Evolutionary conservation across 2,329 filamentous ascomycete species (phyloP).

Genomic region (Colletotrichum sp.): DNA sequence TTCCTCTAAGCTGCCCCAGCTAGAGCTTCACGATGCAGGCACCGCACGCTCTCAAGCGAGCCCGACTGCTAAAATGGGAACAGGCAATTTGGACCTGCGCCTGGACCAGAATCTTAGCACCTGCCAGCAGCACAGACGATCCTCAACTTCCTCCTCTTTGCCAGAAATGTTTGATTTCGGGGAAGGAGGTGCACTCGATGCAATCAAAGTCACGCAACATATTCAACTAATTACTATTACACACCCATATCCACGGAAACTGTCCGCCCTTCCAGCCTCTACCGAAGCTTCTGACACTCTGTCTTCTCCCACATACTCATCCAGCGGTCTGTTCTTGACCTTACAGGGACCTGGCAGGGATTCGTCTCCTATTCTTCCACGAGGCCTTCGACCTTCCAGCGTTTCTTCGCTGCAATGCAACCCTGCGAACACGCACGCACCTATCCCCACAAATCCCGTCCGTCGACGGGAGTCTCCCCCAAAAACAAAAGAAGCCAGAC

Average conservation of each 20-base stretch:
- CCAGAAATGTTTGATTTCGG: background rate
- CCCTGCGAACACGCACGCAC: background rate
- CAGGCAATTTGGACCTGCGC: background rate
- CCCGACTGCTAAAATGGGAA: background rate
- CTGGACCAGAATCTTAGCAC: background rate
- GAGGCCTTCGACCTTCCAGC: background rate
- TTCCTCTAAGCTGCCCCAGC: background rate
- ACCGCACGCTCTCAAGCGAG: background rate
- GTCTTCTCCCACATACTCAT: background rate
- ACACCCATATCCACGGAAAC: background rate
- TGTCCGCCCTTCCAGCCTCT: background rate
- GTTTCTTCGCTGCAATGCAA: background rate
- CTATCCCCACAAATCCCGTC: background rate
- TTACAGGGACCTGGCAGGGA: background rate
- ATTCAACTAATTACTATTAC: background rate
- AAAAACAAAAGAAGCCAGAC: background rate
- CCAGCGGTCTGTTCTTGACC: background rate
- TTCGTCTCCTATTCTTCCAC: background rate
- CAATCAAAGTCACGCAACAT: background rate
- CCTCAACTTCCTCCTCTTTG: background rate
- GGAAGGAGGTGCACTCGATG: background rate
- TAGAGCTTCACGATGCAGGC: background rate
- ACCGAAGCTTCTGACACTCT: background rate
- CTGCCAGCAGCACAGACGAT: background rate
- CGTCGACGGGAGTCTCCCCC: background rate